Conservation (phyloP, 768 basidiomycete species). For the Hygrophorus russula region DNA sequence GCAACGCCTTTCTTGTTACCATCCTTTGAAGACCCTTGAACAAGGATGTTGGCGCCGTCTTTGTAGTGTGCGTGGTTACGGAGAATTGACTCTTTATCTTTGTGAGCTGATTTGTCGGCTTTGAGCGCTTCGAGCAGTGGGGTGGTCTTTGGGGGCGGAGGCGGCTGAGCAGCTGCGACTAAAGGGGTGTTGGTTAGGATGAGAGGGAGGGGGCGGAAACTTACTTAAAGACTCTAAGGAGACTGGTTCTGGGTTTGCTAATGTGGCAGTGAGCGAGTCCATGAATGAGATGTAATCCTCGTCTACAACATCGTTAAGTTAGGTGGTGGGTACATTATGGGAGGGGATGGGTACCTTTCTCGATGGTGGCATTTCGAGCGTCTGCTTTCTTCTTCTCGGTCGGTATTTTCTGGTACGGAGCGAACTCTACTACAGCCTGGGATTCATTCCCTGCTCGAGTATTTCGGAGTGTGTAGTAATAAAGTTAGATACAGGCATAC, state of each 20-base stretch:
- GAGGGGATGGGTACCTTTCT: conserved; percentile 52
- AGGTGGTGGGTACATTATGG: not conserved
- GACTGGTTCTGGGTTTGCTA: conserved; percentile 40
- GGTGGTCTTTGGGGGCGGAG: conserved; percentile 65
- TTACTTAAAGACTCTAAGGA: conserved; percentile 55
- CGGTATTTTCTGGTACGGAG: conserved; percentile 84
- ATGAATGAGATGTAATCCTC: conserved; percentile 80
- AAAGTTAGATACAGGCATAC: conserved; percentile 29
- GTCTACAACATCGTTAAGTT: conserved; percentile 29
- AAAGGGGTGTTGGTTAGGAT: not conserved
- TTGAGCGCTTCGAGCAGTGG: conserved; percentile 91
- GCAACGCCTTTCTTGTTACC: too few relatives aligned
- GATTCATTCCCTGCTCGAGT: conserved; percentile 64
- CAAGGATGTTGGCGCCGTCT: conserved; percentile 16
- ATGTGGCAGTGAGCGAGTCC: conserved; percentile 48
- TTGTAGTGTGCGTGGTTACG: conserved; percentile 69
- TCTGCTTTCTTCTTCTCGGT: conserved; percentile 68
- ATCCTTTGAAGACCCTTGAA: too few relatives aligned
- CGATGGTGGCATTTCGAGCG: conserved; percentile 76
- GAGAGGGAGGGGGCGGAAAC: conserved; percentile 11
- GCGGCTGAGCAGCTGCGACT: conserved; percentile 59
- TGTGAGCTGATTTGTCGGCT: conserved; percentile 63
- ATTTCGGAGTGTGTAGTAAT: too few relatives aligned
- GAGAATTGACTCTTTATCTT: conserved; percentile 62
- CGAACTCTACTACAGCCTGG: conserved; percentile 85